Conservation (phyloP, 1,284 basidiomycete species). For the Fistulinella staudtii region DNA sequence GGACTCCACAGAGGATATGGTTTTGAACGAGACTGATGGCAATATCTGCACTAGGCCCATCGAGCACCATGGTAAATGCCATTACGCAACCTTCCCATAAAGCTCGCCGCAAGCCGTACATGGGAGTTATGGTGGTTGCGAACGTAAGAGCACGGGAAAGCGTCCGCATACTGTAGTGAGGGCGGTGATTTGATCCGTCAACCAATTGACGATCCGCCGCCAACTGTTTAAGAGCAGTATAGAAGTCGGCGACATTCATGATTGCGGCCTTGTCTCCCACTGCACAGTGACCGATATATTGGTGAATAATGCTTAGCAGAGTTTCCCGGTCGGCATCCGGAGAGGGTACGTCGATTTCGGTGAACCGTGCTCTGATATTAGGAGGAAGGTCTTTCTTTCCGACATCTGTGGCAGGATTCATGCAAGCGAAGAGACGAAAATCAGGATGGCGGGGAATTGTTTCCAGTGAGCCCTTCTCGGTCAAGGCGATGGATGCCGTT, state of each 20-base stretch:
- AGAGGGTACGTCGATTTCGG: slow-evolving; percentile 91
- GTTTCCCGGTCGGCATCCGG: slow-evolving; percentile 94
- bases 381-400: slow-evolving; percentile 97
- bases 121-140: slow-evolving; percentile 75
- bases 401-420: slow-evolving; percentile 99
- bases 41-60: slow-evolving; percentile 67
- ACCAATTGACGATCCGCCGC: slow-evolving; percentile 81
- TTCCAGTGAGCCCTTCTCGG: slow-evolving; percentile 91
- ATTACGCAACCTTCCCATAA: slow-evolving; percentile 97
- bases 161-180: slow-evolving; percentile 98
- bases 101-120: slow-evolving; percentile 81
- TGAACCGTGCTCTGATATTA: slow-evolving; percentile 89
- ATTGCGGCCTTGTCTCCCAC: slow-evolving; percentile 87
- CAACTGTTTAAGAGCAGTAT: slow-evolving; percentile 78
- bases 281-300: slow-evolving; percentile 86
- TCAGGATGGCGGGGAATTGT: slow-evolving; percentile 90
- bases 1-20: slow-evolving; percentile 79
- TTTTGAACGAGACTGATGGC: slow-evolving; percentile 72
- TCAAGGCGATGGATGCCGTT: slow-evolving; percentile 86
- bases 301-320: slow-evolving; percentile 80
- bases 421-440: slow-evolving; percentile 97
- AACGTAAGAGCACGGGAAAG: slow-evolving; percentile 90
- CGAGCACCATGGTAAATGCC: slow-evolving; percentile 96
- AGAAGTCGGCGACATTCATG: slow-evolving; percentile 91
- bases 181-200: slow-evolving; percentile 92